phyloP scores from a whole-genome alignment of 2,329 filamentous ascomycete species.

The Neoascochyta sp. region DNA sequence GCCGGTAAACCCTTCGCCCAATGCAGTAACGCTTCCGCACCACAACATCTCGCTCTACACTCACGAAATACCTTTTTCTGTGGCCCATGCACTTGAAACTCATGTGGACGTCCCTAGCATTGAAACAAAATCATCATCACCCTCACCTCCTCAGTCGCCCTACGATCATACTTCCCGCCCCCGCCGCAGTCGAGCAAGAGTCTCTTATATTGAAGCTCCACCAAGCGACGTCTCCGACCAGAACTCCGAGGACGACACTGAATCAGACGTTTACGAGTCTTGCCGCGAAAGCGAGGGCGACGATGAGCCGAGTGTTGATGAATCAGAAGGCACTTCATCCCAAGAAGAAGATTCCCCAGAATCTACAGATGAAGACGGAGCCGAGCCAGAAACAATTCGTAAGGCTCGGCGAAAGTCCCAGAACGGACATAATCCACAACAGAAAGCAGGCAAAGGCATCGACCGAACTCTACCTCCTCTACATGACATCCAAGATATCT shows the following conservation, averaged over 20 bases:
- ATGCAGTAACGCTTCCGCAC: too few relatives aligned
- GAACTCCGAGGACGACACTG: slow-evolving; percentile 2
- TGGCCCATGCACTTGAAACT: too few relatives aligned
- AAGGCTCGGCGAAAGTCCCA: too few relatives aligned
- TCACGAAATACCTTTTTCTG: too few relatives aligned
- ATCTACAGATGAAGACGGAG: not conserved
- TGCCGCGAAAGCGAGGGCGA: slow-evolving; percentile 2
- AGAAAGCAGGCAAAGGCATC: slow-evolving; percentile 18
- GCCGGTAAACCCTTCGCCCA: too few relatives aligned
- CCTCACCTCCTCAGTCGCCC: too few relatives aligned
- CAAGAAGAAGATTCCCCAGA: slow-evolving; percentile 1
- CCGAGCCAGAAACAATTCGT: too few relatives aligned
- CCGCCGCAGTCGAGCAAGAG: slow-evolving; percentile 7
- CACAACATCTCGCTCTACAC: too few relatives aligned
- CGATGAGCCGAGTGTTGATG: slow-evolving; percentile 1
- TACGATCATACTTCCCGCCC: slow-evolving; percentile 7
- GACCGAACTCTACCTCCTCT: slow-evolving; percentile 46
- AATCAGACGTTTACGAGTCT: slow-evolving; percentile 5
- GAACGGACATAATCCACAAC: too few relatives aligned
- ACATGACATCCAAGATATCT: slow-evolving; percentile 47
- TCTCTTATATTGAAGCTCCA: slow-evolving; percentile 12
- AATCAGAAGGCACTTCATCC: too few relatives aligned
- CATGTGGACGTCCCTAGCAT: too few relatives aligned
- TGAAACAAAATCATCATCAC: too few relatives aligned
- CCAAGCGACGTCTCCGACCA: slow-evolving; percentile 5